Evolutionary conservation across 1,284 basidiomycete species (phyloP), one percentile per base, ranked within the genome.

Genomic region (Moniliella sp.): DNA sequence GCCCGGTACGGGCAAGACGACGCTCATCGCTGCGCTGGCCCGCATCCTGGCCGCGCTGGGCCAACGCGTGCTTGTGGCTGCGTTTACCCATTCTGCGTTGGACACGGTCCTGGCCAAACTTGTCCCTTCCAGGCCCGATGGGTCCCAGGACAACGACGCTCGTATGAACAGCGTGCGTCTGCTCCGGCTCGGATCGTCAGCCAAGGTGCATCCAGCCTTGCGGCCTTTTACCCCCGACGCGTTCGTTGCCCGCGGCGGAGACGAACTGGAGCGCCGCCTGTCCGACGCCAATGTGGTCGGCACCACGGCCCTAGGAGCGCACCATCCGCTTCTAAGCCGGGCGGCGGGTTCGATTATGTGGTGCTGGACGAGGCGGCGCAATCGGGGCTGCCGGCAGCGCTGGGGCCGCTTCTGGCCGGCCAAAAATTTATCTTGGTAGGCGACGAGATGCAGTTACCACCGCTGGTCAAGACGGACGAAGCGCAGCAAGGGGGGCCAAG

Each of bases 301-400:
- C 0, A 84, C 88, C 1, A 99, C 88, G 0, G 91, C 82, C 56
- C 67, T 97, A 17, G 75, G 78, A 1, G 73, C 93, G 34, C 81
- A 91, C 42, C 82, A 94, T 25, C 73, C 82, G 0, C 52, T 93
- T 4, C 94, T 97, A 61, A 69, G 71, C 25, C 70, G 77, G n/a
- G n/a, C 14, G 40, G 43, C 12, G 71, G 66, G 5, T 99, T 97
- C 51, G 86, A 99, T 60, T 88, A 86, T 52, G 97, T 88, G 63
- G 93, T 97, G 37, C 76, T 97, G 9, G 91, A 97, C 46, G 91
- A 97, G 58, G 91, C 88, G 0, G 93, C 86, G 0, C 91, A 99
- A 60, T 86, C 97, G 42, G 93, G 88, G 0, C 62, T 97, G 2
- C 91, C 91, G 0, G 86, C 84, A 0, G 93, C 83, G 52, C 66